Conservation (phyloP, 768 basidiomycete species). For the Lactifluus subvellereus region DNA sequence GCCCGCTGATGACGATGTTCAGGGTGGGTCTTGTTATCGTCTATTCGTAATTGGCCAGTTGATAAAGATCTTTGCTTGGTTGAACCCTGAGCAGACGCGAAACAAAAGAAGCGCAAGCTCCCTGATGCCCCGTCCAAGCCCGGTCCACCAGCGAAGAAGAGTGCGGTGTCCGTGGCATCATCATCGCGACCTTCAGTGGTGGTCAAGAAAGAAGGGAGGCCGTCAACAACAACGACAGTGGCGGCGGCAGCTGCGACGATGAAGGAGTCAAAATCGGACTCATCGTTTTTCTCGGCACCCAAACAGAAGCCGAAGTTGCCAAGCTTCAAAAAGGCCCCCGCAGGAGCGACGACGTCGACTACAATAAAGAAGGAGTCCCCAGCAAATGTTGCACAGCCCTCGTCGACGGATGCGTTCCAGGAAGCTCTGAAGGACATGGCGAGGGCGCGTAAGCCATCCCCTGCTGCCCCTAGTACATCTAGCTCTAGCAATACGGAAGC, state of each 20-base stretch:
- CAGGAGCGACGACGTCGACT: constrained; percentile 25
- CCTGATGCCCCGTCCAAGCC: constrained; percentile 43
- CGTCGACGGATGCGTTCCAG: constrained; percentile 74
- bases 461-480: constrained; percentile 30
- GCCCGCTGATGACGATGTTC: constrained; percentile 32
- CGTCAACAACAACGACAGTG: constrained; percentile 26
- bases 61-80: constrained; percentile 29
- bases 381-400: constrained; percentile 65
- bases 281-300: constrained; percentile 83
- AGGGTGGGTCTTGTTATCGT: constrained; percentile 66
- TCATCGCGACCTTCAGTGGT: constrained; percentile 35
- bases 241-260: constrained; percentile 29
- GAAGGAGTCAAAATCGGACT: constrained; percentile 80
- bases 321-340: constrained; percentile 75
- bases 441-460: constrained; percentile 56
- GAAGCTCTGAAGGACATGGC: constrained; percentile 78
- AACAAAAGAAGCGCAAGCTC: constrained; percentile 70
- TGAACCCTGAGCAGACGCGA: constrained; percentile 12
- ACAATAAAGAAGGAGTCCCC: constrained; percentile 47
- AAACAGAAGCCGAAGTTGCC: constrained; percentile 81
- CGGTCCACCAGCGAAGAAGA: constrained; percentile 61
- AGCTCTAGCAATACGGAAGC: constrained; percentile 31
- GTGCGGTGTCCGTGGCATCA: constrained; percentile 43
- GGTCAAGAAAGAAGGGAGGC: constrained; percentile 54
- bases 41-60: not conserved